Percentiles rank a stretch among this genome's conserved stretches.
phyloP scores from a whole-genome alignment of 108 stramenopile genomes.

The Cylindrotheca fusiformis region DNA sequence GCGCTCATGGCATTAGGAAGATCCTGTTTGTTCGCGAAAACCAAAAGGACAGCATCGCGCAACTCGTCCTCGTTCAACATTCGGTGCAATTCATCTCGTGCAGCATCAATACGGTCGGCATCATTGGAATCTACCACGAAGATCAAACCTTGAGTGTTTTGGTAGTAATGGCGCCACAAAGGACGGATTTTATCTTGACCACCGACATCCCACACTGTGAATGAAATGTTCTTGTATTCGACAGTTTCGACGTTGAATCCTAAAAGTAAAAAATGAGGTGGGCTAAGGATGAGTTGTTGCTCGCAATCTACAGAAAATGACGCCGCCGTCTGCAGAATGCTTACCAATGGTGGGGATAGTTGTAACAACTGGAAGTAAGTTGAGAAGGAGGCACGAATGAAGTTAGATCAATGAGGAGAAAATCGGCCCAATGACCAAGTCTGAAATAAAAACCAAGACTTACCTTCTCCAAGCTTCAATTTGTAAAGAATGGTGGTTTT shows the following conservation, averaged over 20 bases:
- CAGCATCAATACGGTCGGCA: constrained; percentile 98
- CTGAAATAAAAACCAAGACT: constrained; percentile 29
- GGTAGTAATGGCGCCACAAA: constrained; percentile 99
- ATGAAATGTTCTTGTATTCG: constrained; percentile 97
- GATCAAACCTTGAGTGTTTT: constrained; percentile 99
- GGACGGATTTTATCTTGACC: constrained; percentile 99
- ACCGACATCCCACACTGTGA: constrained; percentile 99
- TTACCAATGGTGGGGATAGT: constrained; percentile 98
- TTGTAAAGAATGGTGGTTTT: constrained; percentile 99
- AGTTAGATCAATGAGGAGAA: constrained; percentile 4
- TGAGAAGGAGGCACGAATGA: background rate
- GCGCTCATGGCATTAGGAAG: constrained; percentile 98
- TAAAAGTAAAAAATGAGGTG: no score
- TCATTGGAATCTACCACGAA: constrained; percentile 99
- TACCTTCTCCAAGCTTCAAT: constrained; percentile 95
- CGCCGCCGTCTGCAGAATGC: background rate
- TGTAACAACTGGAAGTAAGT: constrained; percentile 79
- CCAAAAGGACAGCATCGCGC: constrained; percentile 93
- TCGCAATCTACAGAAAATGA: background rate
- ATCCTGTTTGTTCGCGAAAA: constrained; percentile 99
- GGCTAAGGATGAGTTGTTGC: no score
- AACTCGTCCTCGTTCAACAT: constrained; percentile 99
- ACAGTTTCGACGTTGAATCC: constrained; percentile 94
- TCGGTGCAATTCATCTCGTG: constrained; percentile 98
- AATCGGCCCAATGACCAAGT: background rate